phyloP scores from a whole-genome alignment of 108 stramenopile genomes.

The Cyclotella cryptica region DNA sequence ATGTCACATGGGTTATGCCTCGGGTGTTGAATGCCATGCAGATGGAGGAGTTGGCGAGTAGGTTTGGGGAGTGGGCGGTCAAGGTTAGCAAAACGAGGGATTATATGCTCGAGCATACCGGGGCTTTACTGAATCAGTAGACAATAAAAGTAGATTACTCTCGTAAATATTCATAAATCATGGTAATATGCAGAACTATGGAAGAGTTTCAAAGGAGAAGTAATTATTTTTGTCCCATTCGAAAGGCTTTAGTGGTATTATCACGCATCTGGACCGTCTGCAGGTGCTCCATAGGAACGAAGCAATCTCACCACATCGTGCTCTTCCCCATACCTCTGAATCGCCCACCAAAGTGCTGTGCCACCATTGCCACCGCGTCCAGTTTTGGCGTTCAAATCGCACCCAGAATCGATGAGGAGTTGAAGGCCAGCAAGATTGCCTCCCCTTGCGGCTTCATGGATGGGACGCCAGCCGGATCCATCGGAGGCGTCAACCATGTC shows the following conservation, averaged over 20 bases:
- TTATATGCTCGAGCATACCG: slow-evolving; percentile 71
- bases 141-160: too few species aligned
- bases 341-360: slow-evolving; percentile 49
- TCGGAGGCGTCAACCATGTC: slow-evolving; percentile 42
- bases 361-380: slow-evolving; percentile 42
- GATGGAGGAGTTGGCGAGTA: slow-evolving; percentile 75
- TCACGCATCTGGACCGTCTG: slow-evolving; percentile 22
- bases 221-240: neutral
- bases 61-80: slow-evolving; percentile 88
- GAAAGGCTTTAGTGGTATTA: neutral
- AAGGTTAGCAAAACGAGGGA: slow-evolving; percentile 76
- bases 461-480: slow-evolving; percentile 51
- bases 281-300: slow-evolving; percentile 34
- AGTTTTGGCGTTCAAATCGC: slow-evolving; percentile 34
- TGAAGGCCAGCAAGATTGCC: slow-evolving; percentile 47
- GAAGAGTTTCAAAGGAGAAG: too few species aligned
- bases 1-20: slow-evolving; percentile 99
- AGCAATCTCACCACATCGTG: slow-evolving; percentile 35
- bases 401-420: slow-evolving; percentile 40
- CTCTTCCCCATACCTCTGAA: slow-evolving; percentile 48
- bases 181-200: too few species aligned
- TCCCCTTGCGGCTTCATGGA: slow-evolving; percentile 56
- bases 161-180: too few species aligned
- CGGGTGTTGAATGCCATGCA: slow-evolving; percentile 87
- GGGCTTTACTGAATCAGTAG: slow-evolving; percentile 45